Base-by-base conservation (phyloP, 1,284 basidiomycete species). In the Ceraceosorus bombacis region DNA sequence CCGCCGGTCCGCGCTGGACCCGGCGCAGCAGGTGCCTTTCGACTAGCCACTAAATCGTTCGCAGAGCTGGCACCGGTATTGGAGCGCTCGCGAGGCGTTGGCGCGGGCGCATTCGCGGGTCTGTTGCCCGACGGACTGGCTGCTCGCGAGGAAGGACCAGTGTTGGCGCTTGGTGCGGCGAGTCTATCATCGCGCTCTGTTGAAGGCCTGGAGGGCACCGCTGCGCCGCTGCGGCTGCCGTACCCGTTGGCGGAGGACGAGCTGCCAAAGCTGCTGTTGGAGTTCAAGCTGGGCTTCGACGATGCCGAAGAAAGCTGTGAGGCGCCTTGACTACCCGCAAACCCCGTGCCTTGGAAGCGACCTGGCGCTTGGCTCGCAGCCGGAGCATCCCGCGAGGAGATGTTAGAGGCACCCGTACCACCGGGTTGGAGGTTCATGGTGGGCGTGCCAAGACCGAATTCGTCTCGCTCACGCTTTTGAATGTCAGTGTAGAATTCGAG, bases 401-500 rank as follows among this genome's bases (percentile, higher is more conserved):
- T 68, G 66, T 63, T 60, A 68, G 43, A 67, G 15, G 65, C 61
- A 41, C 69, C 61, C 41, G 64, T 66, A 53, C 68, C 62, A 46
- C 74, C 73, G 12, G 74, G 55, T 51, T 73, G 74, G 36, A 76
- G 41, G 55, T 75, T 75, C 71, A 75, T 75, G 41, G 70, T 75
- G 0, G 74, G 71, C 1, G 70, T 66, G 46, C 72, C 75, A n/a
- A 77, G 69, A n/a, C 75, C 75, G 54, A 72, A 79, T 38, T 87
- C 86, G 71, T 93, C 90, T 73, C 88, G 80, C 63, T 89, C 88
- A n/a, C 88, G 85, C 78, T 91, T 92, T 81, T 96, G 91, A 71
- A 92, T 91, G 77, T 95, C 90, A 10, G 93, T 97, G 80, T 97
- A 97, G 81, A 97, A 98, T 74, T 97, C 92, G 60, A 98, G 86